Evolutionary conservation across 176 grass and related monocot genomes (phyloP), one percentile per base, ranked within the genome.

Genomic region (Oryza nivara): DNA sequence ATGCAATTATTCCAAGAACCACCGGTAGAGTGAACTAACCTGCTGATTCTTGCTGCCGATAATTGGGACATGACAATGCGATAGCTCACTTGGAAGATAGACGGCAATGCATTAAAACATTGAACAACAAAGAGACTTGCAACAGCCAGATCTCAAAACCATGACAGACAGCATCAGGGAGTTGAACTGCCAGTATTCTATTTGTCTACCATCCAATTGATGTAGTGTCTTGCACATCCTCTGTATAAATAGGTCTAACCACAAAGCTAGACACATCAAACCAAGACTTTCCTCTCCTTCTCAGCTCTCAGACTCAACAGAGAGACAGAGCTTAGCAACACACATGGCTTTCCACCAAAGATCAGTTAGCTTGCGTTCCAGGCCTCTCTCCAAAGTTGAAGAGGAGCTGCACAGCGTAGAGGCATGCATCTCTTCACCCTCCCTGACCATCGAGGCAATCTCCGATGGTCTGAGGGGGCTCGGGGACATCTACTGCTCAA

Each of bases 351-450:
- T 35, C 71, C 82, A 84, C 71, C 44, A 67, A 38, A 67, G 82
- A 67, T 84, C 82, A 9, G 52, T 67, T 52, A 84, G 82, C 64
- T 75, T 84, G 82, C 82, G 61, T 67, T 84, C 82, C 40, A 84
- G 82, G 56, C 41, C 80, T 22, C 23, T 74, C 11, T 60, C 71
- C 28, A 10, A 75, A 36, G 81, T 83, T n/a, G 71, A 74, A 34
- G 58, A 76, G 48, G 72, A 86, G 34, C 58, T 90, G 35, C 73
- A 65, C 48, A 89, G 56, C 20, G 35, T 81, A 67, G 73, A 28
- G 34, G 63, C 65, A 63, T 70, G 76, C 52, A 67, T 81, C 63
- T 78, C 68, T 40, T 64, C 79, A 23, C 30, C 65, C 32, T 71
- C 78, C 6, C 12, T 34, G 1, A 86, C 66, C 9, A 80, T 64